phyloP scores from a whole-genome alignment of 1,284 basidiomycete species.

The Fomes fomentarius region DNA sequence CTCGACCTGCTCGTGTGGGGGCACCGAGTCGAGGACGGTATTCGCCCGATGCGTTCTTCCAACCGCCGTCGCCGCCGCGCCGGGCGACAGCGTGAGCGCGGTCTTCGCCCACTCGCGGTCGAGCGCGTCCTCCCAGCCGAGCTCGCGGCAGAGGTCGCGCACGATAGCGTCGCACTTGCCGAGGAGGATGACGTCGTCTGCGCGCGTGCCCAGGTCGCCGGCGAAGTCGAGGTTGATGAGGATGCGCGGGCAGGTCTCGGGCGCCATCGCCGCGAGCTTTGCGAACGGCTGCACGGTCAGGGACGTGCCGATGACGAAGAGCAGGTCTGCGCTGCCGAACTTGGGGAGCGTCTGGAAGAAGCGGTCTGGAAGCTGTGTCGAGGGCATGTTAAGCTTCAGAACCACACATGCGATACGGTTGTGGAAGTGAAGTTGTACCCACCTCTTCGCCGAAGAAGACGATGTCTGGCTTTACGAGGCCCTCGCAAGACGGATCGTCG shows the following conservation, averaged over 20 bases:
- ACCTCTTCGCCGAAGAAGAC: slow-evolving; percentile 91
- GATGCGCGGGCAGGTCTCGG: slow-evolving; percentile 60
- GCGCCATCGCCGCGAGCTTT: slow-evolving; percentile 56
- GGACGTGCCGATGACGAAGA: slow-evolving; percentile 93
- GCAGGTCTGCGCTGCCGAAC: slow-evolving; percentile 74
- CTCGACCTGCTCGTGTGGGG: slow-evolving; percentile 13
- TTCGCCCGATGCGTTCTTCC: slow-evolving; percentile 16
- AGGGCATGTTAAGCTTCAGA: no score
- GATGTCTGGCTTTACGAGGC: slow-evolving; percentile 88
- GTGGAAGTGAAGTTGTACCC: slow-evolving; percentile 28
- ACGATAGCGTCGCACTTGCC: slow-evolving; percentile 74
- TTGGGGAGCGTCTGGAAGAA: slow-evolving; percentile 54
- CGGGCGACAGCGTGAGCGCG: slow-evolving; percentile 14
- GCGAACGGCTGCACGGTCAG: slow-evolving; percentile 83
- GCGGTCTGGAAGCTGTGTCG: slow-evolving; percentile 60
- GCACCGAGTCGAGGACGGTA: slow-evolving; percentile 24
- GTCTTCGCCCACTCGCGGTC: slow-evolving; percentile 60
- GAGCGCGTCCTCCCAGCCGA: slow-evolving; percentile 76
- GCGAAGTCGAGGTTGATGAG: slow-evolving; percentile 72
- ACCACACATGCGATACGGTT: background rate
- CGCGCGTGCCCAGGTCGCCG: slow-evolving; percentile 56
- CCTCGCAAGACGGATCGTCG: slow-evolving; percentile 55
- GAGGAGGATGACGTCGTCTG: slow-evolving; percentile 63
- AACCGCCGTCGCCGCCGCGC: slow-evolving; percentile 2
- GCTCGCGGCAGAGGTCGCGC: slow-evolving; percentile 54